Conservation (phyloP, 2,329 filamentous ascomycete genomes). For the Ceratocystis cubensis region DNA sequence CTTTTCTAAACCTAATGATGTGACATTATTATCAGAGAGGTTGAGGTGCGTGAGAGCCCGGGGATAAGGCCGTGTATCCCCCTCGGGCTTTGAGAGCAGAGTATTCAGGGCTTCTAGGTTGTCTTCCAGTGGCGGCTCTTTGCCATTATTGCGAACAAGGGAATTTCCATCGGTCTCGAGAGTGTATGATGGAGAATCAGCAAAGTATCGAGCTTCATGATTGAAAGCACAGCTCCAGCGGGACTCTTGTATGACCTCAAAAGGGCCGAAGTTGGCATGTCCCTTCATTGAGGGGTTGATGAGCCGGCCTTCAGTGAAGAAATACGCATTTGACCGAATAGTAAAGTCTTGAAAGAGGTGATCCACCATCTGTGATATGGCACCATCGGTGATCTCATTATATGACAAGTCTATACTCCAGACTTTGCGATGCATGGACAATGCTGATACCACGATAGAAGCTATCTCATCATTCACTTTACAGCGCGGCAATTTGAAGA, state of each 20-base stretch:
- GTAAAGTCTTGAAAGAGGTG: constrained; percentile 12
- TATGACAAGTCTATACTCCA: constrained; percentile 46
- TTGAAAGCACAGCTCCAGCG: constrained; percentile 33
- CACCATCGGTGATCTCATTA: constrained; percentile 40
- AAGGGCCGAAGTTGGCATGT: constrained; percentile 31
- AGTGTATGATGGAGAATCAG: constrained; percentile 36
- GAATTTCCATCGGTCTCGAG: constrained; percentile 8
- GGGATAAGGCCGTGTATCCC: constrained; percentile 14
- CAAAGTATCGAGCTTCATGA: constrained; percentile 37
- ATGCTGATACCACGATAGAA: constrained; percentile 26
- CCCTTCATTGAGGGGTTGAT: constrained; percentile 25
- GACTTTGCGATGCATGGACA: constrained; percentile 28
- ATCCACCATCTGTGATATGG: constrained; percentile 18
- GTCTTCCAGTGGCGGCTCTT: constrained; percentile 27
- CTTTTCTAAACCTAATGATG: constrained; percentile 32
- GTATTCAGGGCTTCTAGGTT: constrained; percentile 23
- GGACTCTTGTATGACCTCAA: constrained; percentile 38
- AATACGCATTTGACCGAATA: constrained; percentile 25
- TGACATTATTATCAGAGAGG: constrained; percentile 39
- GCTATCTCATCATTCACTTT: constrained; percentile 35
- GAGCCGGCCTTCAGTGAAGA: constrained; percentile 37
- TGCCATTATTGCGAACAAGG: constrained; percentile 26
- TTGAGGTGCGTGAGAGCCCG: constrained; percentile 40
- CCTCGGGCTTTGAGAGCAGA: constrained; percentile 25
- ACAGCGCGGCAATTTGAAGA: constrained; percentile 39